Conservation (phyloP, 345 rosid genomes). For the Dovyalis caffra region DNA sequence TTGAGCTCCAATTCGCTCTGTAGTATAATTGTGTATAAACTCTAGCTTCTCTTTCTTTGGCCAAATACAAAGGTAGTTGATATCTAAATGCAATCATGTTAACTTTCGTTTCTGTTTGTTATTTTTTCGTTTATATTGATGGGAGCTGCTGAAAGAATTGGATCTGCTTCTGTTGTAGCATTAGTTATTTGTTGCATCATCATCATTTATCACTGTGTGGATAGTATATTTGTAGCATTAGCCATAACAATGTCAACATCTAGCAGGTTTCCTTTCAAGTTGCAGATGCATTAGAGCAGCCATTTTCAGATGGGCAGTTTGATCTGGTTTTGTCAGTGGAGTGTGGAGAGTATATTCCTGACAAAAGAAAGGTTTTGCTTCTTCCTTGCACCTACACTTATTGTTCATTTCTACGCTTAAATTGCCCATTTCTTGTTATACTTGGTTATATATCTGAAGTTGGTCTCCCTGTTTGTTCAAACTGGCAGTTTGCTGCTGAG, state of each 20-base stretch:
- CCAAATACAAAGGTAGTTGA: no score
- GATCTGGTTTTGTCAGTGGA: conserved; percentile 97
- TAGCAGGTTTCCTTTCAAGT: conserved; percentile 75
- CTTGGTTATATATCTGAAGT: neutral
- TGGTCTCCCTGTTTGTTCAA: neutral
- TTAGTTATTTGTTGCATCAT: no score
- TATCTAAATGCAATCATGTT: no score
- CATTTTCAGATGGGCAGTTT: conserved; percentile 75
- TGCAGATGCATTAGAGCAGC: conserved; percentile 87
- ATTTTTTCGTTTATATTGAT: neutral
- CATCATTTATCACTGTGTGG: no score
- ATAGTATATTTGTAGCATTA: neutral
- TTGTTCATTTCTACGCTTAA: neutral
- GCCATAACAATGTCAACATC: neutral
- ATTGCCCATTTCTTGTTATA: neutral
- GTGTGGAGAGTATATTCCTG: conserved; percentile 97
- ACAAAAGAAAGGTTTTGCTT: conserved; percentile 58
- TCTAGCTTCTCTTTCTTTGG: no score
- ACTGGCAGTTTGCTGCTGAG: conserved; percentile 70
- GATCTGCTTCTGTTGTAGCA: neutral
- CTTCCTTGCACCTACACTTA: neutral
- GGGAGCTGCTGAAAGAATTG: neutral
- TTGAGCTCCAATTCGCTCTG: neutral
- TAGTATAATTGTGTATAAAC: no score
- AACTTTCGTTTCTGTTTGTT: no score